Base-by-base conservation (phyloP, 2,329 filamentous ascomycete genomes). In the Hypoxylon sp. region DNA sequence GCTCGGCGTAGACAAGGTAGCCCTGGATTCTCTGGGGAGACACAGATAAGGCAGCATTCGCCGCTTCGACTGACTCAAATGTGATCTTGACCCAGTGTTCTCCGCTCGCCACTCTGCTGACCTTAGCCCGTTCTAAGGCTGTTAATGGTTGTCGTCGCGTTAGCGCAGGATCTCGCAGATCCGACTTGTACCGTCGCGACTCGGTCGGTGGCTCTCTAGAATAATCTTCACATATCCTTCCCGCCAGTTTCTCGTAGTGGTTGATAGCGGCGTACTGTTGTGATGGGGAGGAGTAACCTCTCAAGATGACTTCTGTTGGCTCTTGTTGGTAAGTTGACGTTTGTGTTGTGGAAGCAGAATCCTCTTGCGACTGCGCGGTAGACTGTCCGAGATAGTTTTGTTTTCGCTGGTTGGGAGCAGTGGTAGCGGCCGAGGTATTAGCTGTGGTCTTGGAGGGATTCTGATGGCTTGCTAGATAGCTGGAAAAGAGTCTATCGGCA, bases 1-100 rank as follows among this genome's bases (percentile, higher is more conserved):
- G 76, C 71, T 91, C 88, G 26, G 87, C 89, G 63, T 83, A 84
- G 17, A 92, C 84, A 8, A 88, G 70, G 66, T 88, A 79, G 7
- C 88, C 88, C 46, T 89, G 76, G 54, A 92, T 83, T 51, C 79
- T 80, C 71, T 91, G 86, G 0, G 89, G 89, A 41, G 87, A 90
- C 44, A 82, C 81, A 66, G 81, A 87, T 30, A 86, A 73, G 15
- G 89, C 89, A 7, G 83, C 77, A 51, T 89, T 86, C 13, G 87
- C 89, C 2, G 88, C 86, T 60, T 88, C 81, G 37, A 80, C 78
- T 30, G 85, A 89, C 71, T 91, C 89, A 64, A 91, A 92, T 1
- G 89, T 92, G 46, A 92, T 78, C 70, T 91, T 91, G 63, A 97
- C 91, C 93, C 93, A 97, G 75, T 96, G 90, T 62, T 89, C 82